These are phyloP conservation scores for Theileria parva DNA, from an alignment of 169 alveolate genomes.

Conservation along the genomic window DNA sequence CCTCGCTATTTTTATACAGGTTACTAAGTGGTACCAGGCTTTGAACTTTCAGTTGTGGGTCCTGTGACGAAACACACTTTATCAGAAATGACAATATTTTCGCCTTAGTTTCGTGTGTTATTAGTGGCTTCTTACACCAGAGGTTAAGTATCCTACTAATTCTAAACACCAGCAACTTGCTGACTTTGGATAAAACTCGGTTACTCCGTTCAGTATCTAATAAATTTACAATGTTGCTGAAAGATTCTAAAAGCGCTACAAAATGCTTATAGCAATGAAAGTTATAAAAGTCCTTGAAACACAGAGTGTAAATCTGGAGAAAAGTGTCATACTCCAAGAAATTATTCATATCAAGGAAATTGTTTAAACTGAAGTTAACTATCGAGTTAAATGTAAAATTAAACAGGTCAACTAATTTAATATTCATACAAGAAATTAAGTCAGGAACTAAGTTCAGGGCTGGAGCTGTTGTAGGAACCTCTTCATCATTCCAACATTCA, in stretches of 20 bases:
- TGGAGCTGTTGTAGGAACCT: slow-evolving; percentile 25
- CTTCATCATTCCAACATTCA: slow-evolving; percentile 47
- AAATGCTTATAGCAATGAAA: slow-evolving; percentile 45
- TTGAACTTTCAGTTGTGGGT: slow-evolving; percentile 22
- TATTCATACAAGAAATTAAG: slow-evolving; percentile 39
- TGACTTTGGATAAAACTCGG: not conserved
- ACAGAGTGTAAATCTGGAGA: slow-evolving; percentile 35
- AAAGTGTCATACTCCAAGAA: slow-evolving; percentile 33
- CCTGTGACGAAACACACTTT: slow-evolving; percentile 35
- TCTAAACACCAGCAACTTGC: slow-evolving; percentile 45
- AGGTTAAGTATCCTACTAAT: slow-evolving; percentile 50
- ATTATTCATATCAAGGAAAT: not conserved
- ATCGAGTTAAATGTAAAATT: slow-evolving; percentile 16
- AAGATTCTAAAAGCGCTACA: slow-evolving; percentile 12
- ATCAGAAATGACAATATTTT: slow-evolving; percentile 37
- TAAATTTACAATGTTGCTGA: not conserved
- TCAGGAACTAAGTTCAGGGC: not conserved
- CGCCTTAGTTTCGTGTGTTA: slow-evolving; percentile 35
- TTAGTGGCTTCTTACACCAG: slow-evolving; percentile 40
- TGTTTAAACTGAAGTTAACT: not conserved
- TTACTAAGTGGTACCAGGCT: slow-evolving; percentile 51
- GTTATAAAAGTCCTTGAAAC: slow-evolving; percentile 26
- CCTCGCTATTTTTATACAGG: slow-evolving; percentile 49
- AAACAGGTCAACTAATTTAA: slow-evolving; percentile 15
- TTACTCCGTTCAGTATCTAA: not conserved